Evolutionary conservation across 1,284 basidiomycete genomes (phyloP).

Genomic region (Heterobasidion irregulare): DNA sequence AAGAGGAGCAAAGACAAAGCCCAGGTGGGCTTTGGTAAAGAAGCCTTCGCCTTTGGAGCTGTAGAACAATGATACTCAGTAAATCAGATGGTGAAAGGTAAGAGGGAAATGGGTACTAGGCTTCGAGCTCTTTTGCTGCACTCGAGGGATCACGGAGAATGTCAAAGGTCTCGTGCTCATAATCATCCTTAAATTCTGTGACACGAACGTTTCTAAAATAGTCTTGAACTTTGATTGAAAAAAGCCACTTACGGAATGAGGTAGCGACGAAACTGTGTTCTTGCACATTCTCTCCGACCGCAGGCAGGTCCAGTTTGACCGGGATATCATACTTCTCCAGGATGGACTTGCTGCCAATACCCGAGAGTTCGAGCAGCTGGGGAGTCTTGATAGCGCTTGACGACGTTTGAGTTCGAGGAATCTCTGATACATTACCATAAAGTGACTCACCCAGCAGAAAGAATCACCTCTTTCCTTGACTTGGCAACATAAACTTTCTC

Average conservation of each 20-base stretch:
- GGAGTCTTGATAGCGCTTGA: not conserved
- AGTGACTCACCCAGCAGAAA: not conserved
- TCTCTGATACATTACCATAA: not conserved
- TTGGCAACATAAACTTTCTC: not conserved
- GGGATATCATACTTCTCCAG: not conserved
- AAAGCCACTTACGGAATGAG: not conserved
- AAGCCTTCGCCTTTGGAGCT: slow-evolving; percentile 19
- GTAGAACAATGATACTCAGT: not conserved
- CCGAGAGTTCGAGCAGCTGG: not conserved
- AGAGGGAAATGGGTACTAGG: not conserved
- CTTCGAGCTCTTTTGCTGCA: not conserved
- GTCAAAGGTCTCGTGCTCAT: not conserved
- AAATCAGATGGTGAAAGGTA: too few species aligned
- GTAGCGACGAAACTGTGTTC: not conserved
- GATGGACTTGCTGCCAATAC: not conserved
- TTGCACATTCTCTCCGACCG: slow-evolving; percentile 1
- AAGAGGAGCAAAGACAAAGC: slow-evolving; percentile 19
- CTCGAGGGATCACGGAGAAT: not conserved
- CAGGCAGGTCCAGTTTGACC: not conserved
- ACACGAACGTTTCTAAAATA: too few species aligned
- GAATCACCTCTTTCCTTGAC: not conserved
- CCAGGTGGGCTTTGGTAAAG: slow-evolving; percentile 19
- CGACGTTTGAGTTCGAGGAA: too few species aligned
- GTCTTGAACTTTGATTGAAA: not conserved
- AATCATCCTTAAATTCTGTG: not conserved